Base-by-base conservation (phyloP, 2,329 filamentous ascomycete genomes). In the Arthrinium phaeospermum region DNA sequence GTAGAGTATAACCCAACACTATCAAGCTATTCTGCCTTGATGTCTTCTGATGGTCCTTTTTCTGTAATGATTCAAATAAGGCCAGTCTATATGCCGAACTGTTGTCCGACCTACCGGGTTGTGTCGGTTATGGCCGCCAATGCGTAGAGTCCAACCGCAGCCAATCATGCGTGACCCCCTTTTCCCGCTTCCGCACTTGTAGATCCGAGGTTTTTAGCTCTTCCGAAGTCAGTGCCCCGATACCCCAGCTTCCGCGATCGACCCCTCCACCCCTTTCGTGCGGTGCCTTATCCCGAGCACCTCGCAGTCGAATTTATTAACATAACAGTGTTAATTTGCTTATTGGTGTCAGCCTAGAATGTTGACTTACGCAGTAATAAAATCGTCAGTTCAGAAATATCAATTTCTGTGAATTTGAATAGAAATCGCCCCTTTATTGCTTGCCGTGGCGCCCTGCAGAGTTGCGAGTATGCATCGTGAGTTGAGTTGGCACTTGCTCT, bases 131-230 rank as follows among this genome's bases (percentile, higher is more conserved):
- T 64, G 22, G n/a, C n/a, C 10, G 8, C 37, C 37, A 2, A 41
- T 10, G 51, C 30, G 51, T 30, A 16, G 7, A 30, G 27, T 30
- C 51, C 1, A 41, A 64, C 34, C 34, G 19, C 34, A 7, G 34
- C 57, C 57, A 64, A 64, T 64, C 57, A 64, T 64, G 34, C 41
- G 34, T 41, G 34, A 10, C 34, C 34, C 57, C 34, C 34, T 34
- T 34, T 64, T 57, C 16, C 57, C 57, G 19, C 57, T 64, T 64
- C 57, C 57, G 57, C 30, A n/a, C 22, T 24, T 64, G 57, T 34
- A 64, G 57, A 64, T 64, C 57, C 57, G 57, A 64, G 34, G 30
- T 41, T 64, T 61, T 64, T 64, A 64, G 57, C 41, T 19, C 57
- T 41, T 64, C 57, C 57, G 57, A 64, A 41, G 30, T 64, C 34